Evolutionary conservation across 2,329 filamentous ascomycete genomes (phyloP).

Genomic region (Sphaceloma murrayae): DNA sequence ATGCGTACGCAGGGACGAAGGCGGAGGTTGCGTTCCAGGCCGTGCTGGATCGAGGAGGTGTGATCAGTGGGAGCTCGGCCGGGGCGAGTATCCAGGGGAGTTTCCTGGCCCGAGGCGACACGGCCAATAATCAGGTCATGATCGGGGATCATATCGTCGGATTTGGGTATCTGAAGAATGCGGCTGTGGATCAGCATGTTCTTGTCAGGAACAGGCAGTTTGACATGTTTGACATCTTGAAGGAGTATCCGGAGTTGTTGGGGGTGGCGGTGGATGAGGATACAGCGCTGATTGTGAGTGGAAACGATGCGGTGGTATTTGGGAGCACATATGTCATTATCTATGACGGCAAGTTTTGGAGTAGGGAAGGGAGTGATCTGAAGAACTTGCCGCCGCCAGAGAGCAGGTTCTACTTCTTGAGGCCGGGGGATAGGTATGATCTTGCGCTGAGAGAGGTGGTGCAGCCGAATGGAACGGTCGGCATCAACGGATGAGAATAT

Average conservation of each 20-base stretch:
- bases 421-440: slow-evolving; percentile 20
- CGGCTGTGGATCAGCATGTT: slow-evolving; percentile 22
- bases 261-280: slow-evolving; percentile 22
- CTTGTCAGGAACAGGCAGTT: slow-evolving; percentile 22
- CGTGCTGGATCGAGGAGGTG: slow-evolving; percentile 22
- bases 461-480: background rate
- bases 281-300: slow-evolving; percentile 21
- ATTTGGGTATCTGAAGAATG: slow-evolving; percentile 22
- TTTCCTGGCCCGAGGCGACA: slow-evolving; percentile 22
- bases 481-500: background rate
- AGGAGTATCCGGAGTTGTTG: slow-evolving; percentile 20
- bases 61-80: slow-evolving; percentile 20
- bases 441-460: slow-evolving; percentile 19
- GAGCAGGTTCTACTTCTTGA: slow-evolving; percentile 21
- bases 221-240: slow-evolving; percentile 21
- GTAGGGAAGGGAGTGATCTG: slow-evolving; percentile 20
- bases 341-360: slow-evolving; percentile 21
- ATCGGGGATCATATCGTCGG: slow-evolving; percentile 22
- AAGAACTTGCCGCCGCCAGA: slow-evolving; percentile 19
- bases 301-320: slow-evolving; percentile 20
- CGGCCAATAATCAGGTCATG: slow-evolving; percentile 21
- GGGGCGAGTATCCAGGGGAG: slow-evolving; percentile 22
- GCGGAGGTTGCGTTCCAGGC: slow-evolving; percentile 20
- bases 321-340: slow-evolving; percentile 21
- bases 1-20: slow-evolving; percentile 22